These are phyloP conservation scores for Rhizopogon vesiculosus DNA, from an alignment of 768 basidiomycete genomes.

Conservation along the genomic window DNA sequence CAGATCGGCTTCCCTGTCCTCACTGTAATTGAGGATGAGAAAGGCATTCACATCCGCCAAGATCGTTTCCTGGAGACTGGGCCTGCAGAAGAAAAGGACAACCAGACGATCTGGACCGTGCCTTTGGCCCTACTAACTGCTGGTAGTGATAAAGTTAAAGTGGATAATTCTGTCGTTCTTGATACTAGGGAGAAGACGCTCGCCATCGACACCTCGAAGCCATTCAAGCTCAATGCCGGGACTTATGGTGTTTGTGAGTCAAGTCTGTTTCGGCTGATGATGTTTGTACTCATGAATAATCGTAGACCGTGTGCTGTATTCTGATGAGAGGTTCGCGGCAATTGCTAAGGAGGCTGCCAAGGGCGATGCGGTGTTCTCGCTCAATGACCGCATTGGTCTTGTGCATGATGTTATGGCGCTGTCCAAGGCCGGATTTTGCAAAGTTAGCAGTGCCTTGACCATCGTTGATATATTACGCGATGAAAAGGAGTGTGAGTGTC, in stretches of 20 bases:
- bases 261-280: not conserved
- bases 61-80: constrained; percentile 92
- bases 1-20: constrained; percentile 86
- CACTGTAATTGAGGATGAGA: constrained; percentile 71
- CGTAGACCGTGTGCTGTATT: constrained; percentile 82
- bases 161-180: constrained; percentile 65
- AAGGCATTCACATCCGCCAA: constrained; percentile 77
- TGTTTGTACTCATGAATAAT: constrained; percentile 3
- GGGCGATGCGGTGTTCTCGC: constrained; percentile 56
- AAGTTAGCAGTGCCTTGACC: constrained; percentile 72
- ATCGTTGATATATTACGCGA: constrained; percentile 63
- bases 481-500: constrained; percentile 71
- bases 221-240: constrained; percentile 89
- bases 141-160: constrained; percentile 45
- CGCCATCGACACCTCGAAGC: constrained; percentile 64
- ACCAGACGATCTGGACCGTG: constrained; percentile 78
- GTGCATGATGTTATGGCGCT: constrained; percentile 80
- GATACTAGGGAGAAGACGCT: constrained; percentile 63
- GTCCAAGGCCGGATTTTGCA: constrained; percentile 73
- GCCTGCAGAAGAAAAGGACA: constrained; percentile 71
- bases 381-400: constrained; percentile 87
- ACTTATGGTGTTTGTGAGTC: constrained; percentile 85
- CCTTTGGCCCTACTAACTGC: constrained; percentile 27
- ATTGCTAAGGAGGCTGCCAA: constrained; percentile 81
- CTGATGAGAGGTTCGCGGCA: constrained; percentile 68